phyloP scores from a whole-genome alignment of 2,329 filamentous ascomycete genomes.

The Stachybotrys chartarum region DNA sequence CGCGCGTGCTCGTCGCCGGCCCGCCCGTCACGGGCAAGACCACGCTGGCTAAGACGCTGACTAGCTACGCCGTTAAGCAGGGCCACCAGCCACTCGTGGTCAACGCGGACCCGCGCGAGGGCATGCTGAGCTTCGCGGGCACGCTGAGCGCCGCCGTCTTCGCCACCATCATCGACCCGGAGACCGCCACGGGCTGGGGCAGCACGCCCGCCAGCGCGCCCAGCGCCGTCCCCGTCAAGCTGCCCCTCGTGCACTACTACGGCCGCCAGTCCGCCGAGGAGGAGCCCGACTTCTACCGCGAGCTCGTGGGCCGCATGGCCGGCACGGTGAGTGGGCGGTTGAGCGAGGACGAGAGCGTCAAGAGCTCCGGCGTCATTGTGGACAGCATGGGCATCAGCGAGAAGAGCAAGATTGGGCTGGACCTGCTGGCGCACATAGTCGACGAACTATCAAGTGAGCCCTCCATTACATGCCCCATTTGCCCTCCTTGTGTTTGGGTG shows the following conservation, averaged over 20 bases:
- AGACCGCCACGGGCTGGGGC: conserved; percentile 76
- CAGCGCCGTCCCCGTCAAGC: conserved; percentile 79
- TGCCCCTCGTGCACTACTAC: conserved; percentile 86
- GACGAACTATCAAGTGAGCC: conserved; percentile 44
- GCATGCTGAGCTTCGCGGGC: conserved; percentile 69
- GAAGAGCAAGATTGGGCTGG: conserved; percentile 59
- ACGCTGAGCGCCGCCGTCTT: conserved; percentile 83
- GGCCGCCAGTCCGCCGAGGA: conserved; percentile 68
- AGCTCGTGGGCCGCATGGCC: conserved; percentile 68
- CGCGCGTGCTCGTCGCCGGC: conserved; percentile 79
- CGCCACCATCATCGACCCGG: conserved; percentile 77
- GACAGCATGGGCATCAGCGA: conserved; percentile 71
- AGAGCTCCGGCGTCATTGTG: conserved; percentile 72
- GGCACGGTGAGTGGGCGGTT: conserved; percentile 71
- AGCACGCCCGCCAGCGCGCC: conserved; percentile 87
- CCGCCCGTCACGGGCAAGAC: conserved; percentile 78
- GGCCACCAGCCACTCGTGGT: conserved; percentile 73
- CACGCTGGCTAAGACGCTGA: conserved; percentile 67
- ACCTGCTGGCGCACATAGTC: conserved; percentile 71
- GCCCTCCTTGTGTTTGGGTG: not conserved
- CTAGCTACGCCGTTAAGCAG: conserved; percentile 69
- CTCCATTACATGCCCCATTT: not conserved
- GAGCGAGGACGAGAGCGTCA: conserved; percentile 65
- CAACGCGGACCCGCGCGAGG: conserved; percentile 78
- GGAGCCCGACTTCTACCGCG: conserved; percentile 64